Evolutionary conservation across 257 asterid genomes (phyloP).

Genomic region (Solanum piurae): DNA sequence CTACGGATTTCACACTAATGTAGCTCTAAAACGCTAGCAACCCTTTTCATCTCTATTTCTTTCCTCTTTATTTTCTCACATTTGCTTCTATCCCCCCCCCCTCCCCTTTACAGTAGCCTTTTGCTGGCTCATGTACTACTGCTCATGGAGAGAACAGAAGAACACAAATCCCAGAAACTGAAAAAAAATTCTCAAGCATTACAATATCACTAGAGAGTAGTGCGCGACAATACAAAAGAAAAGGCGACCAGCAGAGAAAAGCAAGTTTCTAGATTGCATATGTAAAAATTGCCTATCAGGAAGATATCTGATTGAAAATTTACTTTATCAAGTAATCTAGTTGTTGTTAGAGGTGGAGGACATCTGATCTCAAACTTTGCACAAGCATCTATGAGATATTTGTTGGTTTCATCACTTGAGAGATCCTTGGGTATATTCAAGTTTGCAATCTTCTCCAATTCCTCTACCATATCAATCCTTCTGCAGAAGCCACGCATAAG

Average conservation of each 20-base stretch:
- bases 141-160: not conserved
- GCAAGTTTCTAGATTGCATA: not conserved
- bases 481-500: constrained; percentile 20
- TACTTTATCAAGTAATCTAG: constrained; percentile 86
- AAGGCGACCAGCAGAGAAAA: no score
- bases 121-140: not conserved
- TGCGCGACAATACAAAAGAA: not conserved
- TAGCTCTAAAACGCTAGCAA: not conserved
- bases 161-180: not conserved
- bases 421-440: constrained; percentile 80
- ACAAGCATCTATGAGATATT: constrained; percentile 67
- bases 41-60: not conserved
- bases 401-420: constrained; percentile 64
- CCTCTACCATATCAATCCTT: constrained; percentile 89
- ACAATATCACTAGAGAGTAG: not conserved
- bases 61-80: not conserved
- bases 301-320: not conserved
- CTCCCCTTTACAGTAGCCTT: not conserved
- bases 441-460: constrained; percentile 71
- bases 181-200: not conserved
- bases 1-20: not conserved
- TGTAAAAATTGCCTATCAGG: not conserved
- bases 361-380: constrained; percentile 63
- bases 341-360: constrained; percentile 86
- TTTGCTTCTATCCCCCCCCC: not conserved